Conservation (phyloP, 2,329 filamentous ascomycete genomes). For the Geosmithia putterillii region DNA sequence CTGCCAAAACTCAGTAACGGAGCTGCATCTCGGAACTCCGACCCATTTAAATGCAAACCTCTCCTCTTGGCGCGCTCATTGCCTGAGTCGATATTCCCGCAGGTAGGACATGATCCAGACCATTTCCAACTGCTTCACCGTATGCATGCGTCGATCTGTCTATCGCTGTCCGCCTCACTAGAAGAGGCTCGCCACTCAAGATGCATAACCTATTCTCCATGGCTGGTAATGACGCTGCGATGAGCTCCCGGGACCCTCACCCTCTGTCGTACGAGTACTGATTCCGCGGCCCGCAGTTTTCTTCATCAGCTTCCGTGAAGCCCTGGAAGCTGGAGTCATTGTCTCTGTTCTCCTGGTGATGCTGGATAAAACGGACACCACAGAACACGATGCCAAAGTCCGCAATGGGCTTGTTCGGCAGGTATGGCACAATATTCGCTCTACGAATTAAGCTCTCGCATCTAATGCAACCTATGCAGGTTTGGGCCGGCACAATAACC, state of each 20-base stretch:
- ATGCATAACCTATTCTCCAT: not conserved
- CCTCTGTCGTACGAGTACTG: constrained; percentile 45
- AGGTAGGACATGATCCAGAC: not conserved
- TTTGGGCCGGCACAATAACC: constrained; percentile 51
- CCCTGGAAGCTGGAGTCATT: constrained; percentile 72
- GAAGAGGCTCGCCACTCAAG: not conserved
- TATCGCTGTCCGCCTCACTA: not conserved
- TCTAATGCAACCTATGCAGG: constrained; percentile 15
- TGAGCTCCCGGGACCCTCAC: not conserved
- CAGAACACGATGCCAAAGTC: constrained; percentile 39
- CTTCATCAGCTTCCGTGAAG: constrained; percentile 83
- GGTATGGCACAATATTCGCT: constrained; percentile 28
- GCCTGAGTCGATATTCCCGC: not conserved
- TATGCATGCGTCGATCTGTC: not conserved
- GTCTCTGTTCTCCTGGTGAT: constrained; percentile 78
- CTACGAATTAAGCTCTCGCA: too few species aligned
- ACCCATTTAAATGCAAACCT: not conserved
- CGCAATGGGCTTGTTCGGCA: constrained; percentile 51
- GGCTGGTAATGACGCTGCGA: not conserved
- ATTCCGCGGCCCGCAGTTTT: constrained; percentile 70
- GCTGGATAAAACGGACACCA: constrained; percentile 57
- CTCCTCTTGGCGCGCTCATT: not conserved
- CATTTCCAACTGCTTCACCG: not conserved
- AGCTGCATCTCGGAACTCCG: not conserved
- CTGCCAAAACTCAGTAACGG: not conserved